Percentiles rank a stretch among this genome's conserved stretches.
Evolutionary conservation across 352 stramenopile species (phyloP).

Genomic region (Globisporangium nunn): DNA sequence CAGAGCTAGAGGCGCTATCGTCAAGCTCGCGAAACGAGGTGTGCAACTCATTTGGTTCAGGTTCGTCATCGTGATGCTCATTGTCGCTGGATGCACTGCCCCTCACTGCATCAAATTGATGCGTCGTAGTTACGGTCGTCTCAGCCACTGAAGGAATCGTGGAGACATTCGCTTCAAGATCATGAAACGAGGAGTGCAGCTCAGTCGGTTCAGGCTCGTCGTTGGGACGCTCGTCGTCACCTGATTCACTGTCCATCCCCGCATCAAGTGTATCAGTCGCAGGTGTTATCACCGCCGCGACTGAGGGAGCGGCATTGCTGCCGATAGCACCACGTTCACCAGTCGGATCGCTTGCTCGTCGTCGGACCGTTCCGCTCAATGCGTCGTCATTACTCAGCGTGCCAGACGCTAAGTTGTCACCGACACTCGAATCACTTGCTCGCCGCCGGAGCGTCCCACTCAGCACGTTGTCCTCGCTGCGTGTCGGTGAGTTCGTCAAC

Average conservation of each 20-base stretch:
- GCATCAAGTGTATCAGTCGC: too few relatives aligned
- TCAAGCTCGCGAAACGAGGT: too few relatives aligned
- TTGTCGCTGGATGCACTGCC: not conserved
- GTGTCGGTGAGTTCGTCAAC: not conserved
- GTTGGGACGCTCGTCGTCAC: not conserved
- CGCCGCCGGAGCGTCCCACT: constrained; percentile 1
- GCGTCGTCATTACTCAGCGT: not conserved
- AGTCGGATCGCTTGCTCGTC: not conserved
- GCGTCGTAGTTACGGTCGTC: not conserved
- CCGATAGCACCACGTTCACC: not conserved
- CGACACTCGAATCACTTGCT: not conserved
- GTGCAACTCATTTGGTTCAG: not conserved
- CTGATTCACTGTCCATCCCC: too few relatives aligned
- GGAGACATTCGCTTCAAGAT: not conserved
- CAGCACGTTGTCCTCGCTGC: constrained; percentile 1
- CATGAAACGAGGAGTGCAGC: not conserved
- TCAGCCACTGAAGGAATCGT: not conserved
- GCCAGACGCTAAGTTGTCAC: too few relatives aligned
- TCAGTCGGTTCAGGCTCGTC: not conserved
- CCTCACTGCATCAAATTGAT: not conserved
- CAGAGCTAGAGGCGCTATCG: not conserved
- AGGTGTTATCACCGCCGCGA: not conserved
- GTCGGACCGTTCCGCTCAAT: constrained; percentile 2
- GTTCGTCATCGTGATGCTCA: not conserved
- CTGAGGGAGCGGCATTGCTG: not conserved